These are phyloP conservation scores for Elaeis oleifera DNA, from an alignment of 202 grass and related monocot genomes.

Conservation along the genomic window DNA sequence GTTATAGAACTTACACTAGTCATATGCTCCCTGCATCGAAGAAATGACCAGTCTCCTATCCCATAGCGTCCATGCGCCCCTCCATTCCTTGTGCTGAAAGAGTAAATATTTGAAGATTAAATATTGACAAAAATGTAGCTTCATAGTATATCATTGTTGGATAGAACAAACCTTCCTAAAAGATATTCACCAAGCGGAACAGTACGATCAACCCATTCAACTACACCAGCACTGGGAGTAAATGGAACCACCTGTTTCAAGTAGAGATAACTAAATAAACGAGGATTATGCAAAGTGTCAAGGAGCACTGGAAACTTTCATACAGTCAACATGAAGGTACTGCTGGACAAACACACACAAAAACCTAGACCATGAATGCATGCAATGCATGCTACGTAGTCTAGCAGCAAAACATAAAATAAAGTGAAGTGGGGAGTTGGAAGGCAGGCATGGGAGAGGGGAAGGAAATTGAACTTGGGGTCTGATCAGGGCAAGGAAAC, in stretches of 20 bases:
- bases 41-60: slow-evolving; percentile 82
- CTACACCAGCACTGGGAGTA: slow-evolving; percentile 91
- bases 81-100: slow-evolving; percentile 62
- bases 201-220: slow-evolving; percentile 96
- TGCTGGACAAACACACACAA: no score
- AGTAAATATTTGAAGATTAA: slow-evolving; percentile 8
- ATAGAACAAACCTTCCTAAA: slow-evolving; percentile 60
- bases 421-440: no score
- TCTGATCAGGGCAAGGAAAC: no score
- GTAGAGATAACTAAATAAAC: background rate
- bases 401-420: no score
- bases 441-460: no score
- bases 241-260: slow-evolving; percentile 79
- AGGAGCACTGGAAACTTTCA: no score
- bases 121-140: slow-evolving; percentile 13
- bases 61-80: slow-evolving; percentile 89
- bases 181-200: slow-evolving; percentile 86
- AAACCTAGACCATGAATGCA: no score
- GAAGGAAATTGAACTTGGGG: no score
- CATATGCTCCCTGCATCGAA: slow-evolving; percentile 79
- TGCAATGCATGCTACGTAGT: no score
- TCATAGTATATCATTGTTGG: slow-evolving; percentile 20
- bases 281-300: background rate
- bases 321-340: no score
- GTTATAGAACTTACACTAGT: slow-evolving; percentile 44